Evolutionary conservation across 768 basidiomycete species (phyloP).

Genomic region (Astraeus odoratus): DNA sequence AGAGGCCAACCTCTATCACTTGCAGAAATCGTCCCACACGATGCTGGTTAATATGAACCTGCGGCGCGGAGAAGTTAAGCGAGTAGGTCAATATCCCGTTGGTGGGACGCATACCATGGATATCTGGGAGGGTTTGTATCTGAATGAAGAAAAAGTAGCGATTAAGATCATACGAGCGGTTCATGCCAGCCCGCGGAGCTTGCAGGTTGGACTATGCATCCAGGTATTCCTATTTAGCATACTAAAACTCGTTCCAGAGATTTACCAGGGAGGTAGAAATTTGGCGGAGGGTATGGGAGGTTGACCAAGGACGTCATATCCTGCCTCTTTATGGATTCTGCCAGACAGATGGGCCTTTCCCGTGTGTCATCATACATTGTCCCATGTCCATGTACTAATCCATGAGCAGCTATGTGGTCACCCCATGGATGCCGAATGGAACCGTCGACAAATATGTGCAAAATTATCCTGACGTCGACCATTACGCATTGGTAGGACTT

Average conservation of each 20-base stretch:
- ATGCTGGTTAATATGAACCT: constrained; percentile 47
- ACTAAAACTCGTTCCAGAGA: constrained; percentile 27
- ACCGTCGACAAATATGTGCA: constrained; percentile 43
- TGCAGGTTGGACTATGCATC: constrained; percentile 29
- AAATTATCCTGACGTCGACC: constrained; percentile 35
- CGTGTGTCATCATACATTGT: constrained; percentile 22
- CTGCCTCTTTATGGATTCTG: constrained; percentile 55
- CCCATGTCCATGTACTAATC: constrained; percentile 1
- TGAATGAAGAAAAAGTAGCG: constrained; percentile 47
- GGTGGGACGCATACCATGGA: constrained; percentile 48
- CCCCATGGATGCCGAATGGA: constrained; percentile 51
- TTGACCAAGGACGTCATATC: constrained; percentile 44
- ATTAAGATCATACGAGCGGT: constrained; percentile 52
- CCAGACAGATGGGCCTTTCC: constrained; percentile 50
- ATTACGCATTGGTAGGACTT: constrained; percentile 33
- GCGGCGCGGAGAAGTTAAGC: constrained; percentile 44
- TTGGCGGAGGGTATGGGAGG: constrained; percentile 48
- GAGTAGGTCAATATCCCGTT: constrained; percentile 43
- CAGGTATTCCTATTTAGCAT: constrained; percentile 3
- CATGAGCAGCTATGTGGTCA: constrained; percentile 43
- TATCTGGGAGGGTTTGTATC: constrained; percentile 49
- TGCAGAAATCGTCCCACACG: constrained; percentile 40
- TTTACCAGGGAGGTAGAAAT: constrained; percentile 49
- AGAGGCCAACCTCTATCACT: constrained; percentile 41
- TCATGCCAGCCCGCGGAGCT: constrained; percentile 38